A percentile compares a stretch with the other conserved stretches of the same genome.
phyloP scores from a whole-genome alignment of 257 asterid genomes.

The Solanum pimpinellifolium region DNA sequence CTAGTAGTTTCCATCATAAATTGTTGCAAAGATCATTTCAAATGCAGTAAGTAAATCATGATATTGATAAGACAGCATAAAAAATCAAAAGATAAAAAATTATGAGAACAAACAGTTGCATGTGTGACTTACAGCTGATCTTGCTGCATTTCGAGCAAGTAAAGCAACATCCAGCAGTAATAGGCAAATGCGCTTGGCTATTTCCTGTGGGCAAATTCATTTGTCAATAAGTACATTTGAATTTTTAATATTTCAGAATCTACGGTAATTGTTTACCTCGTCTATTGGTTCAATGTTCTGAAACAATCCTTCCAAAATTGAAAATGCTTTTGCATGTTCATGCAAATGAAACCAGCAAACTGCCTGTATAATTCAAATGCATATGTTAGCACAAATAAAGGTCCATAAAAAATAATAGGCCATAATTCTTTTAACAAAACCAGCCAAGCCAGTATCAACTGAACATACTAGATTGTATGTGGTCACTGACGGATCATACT shows the following conservation, averaged over 20 bases:
- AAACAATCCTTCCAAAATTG: constrained; percentile 62
- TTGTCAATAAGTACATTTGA: background rate
- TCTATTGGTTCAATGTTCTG: constrained; percentile 80
- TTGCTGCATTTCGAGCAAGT: constrained; percentile 52
- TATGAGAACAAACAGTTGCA: background rate
- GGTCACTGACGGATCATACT: constrained; percentile 50
- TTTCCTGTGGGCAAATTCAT: constrained; percentile 37
- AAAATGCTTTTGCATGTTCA: constrained; percentile 61
- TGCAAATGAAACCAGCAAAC: constrained; percentile 87
- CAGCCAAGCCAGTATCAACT: background rate
- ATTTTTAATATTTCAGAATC: background rate
- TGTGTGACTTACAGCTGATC: constrained; percentile 56
- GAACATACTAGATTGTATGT: constrained; percentile 58
- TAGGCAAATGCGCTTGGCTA: constrained; percentile 77
- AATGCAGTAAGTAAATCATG: background rate
- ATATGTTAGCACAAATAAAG: background rate
- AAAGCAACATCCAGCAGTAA: constrained; percentile 82
- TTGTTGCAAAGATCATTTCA: background rate
- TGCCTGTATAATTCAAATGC: constrained; percentile 41
- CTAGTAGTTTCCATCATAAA: background rate
- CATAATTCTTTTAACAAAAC: background rate
- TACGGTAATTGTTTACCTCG: constrained; percentile 39
- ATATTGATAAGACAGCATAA: background rate
- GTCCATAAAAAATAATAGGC: background rate
- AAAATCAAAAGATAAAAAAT: background rate